phyloP scores from a whole-genome alignment of 192 early-diverging fungal species.

The Backusella westeae region DNA sequence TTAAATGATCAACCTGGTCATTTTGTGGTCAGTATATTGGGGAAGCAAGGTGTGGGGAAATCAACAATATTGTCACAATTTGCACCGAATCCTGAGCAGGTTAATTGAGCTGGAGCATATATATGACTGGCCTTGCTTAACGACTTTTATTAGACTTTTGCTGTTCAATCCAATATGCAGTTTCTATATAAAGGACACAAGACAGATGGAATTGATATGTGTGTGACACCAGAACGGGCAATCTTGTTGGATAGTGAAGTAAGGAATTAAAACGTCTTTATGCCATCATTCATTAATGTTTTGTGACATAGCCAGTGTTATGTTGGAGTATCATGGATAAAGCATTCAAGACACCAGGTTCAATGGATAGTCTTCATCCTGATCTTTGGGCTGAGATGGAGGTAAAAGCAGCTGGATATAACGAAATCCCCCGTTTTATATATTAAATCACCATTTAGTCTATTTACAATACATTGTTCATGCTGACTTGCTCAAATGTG shows the following conservation, averaged over 20 bases:
- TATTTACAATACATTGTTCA: slow-evolving; percentile 51
- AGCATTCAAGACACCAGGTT: slow-evolving; percentile 31
- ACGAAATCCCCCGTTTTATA: background rate
- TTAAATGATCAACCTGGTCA: slow-evolving; percentile 64
- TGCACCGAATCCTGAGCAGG: slow-evolving; percentile 29
- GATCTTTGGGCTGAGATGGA: slow-evolving; percentile 46
- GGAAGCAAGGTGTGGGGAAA: slow-evolving; percentile 66
- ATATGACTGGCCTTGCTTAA: no score
- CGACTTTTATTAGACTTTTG: slow-evolving; percentile 22
- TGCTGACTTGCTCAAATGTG: slow-evolving; percentile 65
- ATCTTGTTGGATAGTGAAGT: slow-evolving; percentile 57
- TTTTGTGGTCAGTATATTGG: slow-evolving; percentile 66
- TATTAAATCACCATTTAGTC: slow-evolving; percentile 28
- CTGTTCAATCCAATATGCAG: slow-evolving; percentile 34
- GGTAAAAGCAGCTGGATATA: background rate
- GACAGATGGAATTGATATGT: slow-evolving; percentile 61
- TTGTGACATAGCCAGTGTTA: slow-evolving; percentile 44
- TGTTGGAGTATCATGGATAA: slow-evolving; percentile 45
- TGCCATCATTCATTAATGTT: background rate
- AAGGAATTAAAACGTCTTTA: background rate
- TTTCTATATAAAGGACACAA: slow-evolving; percentile 40
- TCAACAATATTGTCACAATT: slow-evolving; percentile 58
- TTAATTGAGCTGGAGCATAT: background rate
- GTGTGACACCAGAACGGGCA: slow-evolving; percentile 61
- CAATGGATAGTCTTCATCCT: slow-evolving; percentile 35